Conservation (phyloP, 2,329 filamentous ascomycete genomes). For the Fusarium tuaranense region DNA sequence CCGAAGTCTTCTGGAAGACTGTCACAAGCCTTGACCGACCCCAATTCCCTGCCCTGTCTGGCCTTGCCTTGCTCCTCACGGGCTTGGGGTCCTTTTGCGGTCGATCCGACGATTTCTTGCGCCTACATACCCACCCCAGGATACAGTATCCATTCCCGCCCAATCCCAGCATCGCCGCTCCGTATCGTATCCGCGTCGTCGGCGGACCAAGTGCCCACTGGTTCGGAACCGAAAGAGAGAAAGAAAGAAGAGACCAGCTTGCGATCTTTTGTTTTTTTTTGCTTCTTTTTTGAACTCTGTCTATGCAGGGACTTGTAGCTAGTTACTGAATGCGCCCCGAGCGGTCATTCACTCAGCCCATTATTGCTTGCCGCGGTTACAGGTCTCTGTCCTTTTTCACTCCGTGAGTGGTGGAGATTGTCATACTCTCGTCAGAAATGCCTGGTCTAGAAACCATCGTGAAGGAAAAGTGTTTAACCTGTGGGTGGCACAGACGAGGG, state of each 20-base stretch:
- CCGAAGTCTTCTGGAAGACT: conserved; percentile 40
- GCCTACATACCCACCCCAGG: conserved; percentile 1
- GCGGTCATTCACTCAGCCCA: neutral
- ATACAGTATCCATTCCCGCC: neutral
- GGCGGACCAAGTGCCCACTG: conserved; percentile 21
- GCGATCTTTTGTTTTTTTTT: neutral
- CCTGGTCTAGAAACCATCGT: neutral
- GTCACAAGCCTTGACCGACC: conserved; percentile 17
- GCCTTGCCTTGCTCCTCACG: conserved; percentile 16
- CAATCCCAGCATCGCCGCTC: conserved; percentile 11
- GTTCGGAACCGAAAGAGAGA: conserved; percentile 28
- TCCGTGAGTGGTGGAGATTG: conserved; percentile 16
- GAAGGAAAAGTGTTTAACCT: neutral
- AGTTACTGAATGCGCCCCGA: neutral
- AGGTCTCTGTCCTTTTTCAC: neutral
- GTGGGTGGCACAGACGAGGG: conserved; percentile 2
- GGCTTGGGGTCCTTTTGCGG: conserved; percentile 25
- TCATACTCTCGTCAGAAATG: conserved; percentile 9
- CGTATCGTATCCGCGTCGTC: conserved; percentile 32
- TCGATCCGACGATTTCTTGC: conserved; percentile 7
- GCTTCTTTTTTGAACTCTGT: neutral
- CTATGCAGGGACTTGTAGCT: conserved; percentile 16
- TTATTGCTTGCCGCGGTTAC: conserved; percentile 2
- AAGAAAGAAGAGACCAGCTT: neutral
- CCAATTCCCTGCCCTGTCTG: conserved; percentile 1